These are phyloP conservation scores for Saraca asoca DNA, from an alignment of 331 rosid genomes.

Conservation along the genomic window DNA sequence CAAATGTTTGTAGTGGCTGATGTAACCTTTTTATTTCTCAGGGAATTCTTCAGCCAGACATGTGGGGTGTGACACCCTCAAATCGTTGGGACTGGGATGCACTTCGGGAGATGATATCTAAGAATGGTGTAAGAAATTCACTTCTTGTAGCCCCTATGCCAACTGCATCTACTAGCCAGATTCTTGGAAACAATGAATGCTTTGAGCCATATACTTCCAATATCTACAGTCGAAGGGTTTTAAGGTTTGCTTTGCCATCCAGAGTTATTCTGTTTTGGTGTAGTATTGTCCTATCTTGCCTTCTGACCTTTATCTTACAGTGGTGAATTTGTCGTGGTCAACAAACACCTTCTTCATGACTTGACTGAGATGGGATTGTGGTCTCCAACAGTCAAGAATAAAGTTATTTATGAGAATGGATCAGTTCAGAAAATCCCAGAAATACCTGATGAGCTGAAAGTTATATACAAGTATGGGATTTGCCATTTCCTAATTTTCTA, in stretches of 20 bases:
- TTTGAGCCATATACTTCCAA: constrained; percentile 98
- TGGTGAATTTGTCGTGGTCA: constrained; percentile 98
- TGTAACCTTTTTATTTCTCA: constrained; percentile 37
- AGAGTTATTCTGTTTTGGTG: background rate
- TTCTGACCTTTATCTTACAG: constrained; percentile 43
- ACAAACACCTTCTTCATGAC: constrained; percentile 93
- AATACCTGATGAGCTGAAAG: constrained; percentile 72
- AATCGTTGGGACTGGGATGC: constrained; percentile 78
- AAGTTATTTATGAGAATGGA: constrained; percentile 75
- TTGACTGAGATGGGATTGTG: constrained; percentile 93
- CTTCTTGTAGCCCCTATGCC: constrained; percentile 99
- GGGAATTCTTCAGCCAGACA: constrained; percentile 96
- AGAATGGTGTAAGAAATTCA: constrained; percentile 79
- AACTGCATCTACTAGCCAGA: constrained; percentile 97
- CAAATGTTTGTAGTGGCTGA: constrained; percentile 2
- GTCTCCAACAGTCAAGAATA: constrained; percentile 79
- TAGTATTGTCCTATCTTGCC: constrained; percentile 1
- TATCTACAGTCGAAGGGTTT: constrained; percentile 87
- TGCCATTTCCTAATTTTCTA: background rate
- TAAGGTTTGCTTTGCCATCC: constrained; percentile 57
- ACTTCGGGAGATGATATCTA: constrained; percentile 56
- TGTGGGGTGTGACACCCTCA: constrained; percentile 85
- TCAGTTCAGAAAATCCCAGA: constrained; percentile 75
- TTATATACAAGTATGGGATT: constrained; percentile 71
- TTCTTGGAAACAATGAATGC: constrained; percentile 98